Evolutionary conservation across 495 filamentous ascomycete genomes (phyloP).

Genomic region (Penicillium maclennaniae): DNA sequence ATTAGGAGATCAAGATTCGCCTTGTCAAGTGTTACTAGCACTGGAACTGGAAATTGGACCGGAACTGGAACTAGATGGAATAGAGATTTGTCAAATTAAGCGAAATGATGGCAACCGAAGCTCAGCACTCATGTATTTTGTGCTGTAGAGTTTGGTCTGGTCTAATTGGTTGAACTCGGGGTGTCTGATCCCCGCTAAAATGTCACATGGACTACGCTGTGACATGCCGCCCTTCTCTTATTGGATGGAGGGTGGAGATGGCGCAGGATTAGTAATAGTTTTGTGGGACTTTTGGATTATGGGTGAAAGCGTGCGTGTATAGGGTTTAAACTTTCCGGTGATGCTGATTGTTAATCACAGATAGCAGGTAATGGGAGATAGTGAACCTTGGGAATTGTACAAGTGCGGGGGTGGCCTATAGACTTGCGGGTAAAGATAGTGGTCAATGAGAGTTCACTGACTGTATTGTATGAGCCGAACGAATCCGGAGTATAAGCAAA

Average conservation of each 20-base stretch:
- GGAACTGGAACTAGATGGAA: too few species aligned
- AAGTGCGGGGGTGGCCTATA: too few species aligned
- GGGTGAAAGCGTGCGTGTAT: neutral
- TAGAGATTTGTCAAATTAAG: too few species aligned
- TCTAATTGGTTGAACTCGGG: neutral
- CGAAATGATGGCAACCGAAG: too few species aligned
- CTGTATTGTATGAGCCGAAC: too few species aligned
- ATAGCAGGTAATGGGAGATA: neutral
- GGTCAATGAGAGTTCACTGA: too few species aligned
- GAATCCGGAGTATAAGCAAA: neutral
- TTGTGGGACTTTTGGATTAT: too few species aligned
- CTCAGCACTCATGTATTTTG: too few species aligned
- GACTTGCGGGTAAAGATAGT: too few species aligned
- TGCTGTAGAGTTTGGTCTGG: too few species aligned
- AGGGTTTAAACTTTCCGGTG: neutral
- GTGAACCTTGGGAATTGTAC: too few species aligned
- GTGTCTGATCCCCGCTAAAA: neutral
- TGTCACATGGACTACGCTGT: conserved; percentile 1
- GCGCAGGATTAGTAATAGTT: neutral
- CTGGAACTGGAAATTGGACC: neutral
- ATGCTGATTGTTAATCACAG: neutral
- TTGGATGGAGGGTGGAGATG: neutral
- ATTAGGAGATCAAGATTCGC: neutral
- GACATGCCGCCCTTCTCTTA: neutral
- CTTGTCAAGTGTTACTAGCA: neutral